Percentiles rank a stretch among this genome's conserved stretches.
Evolutionary conservation across 495 filamentous ascomycete species (phyloP).

Genomic region (Thermochaetoides thermophila): DNA sequence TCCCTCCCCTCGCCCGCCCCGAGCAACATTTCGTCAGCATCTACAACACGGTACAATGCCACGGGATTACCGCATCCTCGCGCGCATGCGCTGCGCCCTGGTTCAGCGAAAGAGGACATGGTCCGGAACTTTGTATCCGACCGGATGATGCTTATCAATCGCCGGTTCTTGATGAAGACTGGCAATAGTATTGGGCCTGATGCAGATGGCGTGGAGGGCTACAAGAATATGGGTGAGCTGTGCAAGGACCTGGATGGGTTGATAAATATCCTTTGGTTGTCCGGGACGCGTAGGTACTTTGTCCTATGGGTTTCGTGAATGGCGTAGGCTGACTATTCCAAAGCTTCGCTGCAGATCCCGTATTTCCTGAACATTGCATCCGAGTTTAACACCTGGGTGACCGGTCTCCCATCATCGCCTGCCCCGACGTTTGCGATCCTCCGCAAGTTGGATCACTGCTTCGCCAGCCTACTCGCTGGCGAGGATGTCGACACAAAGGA

Average conservation of each 20-base stretch:
- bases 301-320: neutral
- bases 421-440: slow-evolving; percentile 49
- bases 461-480: slow-evolving; percentile 55
- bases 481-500: slow-evolving; percentile 49
- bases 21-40: too few species aligned
- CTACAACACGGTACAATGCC: too few species aligned
- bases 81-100: slow-evolving; percentile 46
- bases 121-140: slow-evolving; percentile 55
- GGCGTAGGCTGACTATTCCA: neutral
- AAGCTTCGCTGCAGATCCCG: slow-evolving; percentile 70
- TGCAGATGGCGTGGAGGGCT: slow-evolving; percentile 44
- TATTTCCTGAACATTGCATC: slow-evolving; percentile 65
- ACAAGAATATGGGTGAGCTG: slow-evolving; percentile 52
- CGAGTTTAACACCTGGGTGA: slow-evolving; percentile 48
- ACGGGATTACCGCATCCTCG: slow-evolving; percentile 59
- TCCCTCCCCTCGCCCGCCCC: slow-evolving; percentile 44
- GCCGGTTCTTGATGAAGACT: slow-evolving; percentile 62
- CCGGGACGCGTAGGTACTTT: slow-evolving; percentile 54
- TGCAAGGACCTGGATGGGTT: slow-evolving; percentile 54
- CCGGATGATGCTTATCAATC: slow-evolving; percentile 45
- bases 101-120: slow-evolving; percentile 62
- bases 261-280: slow-evolving; percentile 68
- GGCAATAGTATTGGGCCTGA: too few species aligned
- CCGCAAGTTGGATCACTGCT: slow-evolving; percentile 63
- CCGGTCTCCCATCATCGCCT: slow-evolving; percentile 51